Evolutionary conservation across 306 rosid species (phyloP).

Genomic region (apple (Malus domestica)): ASM211411v1 NC_041805.1:19987501-19988000

Average conservation of each 20-base stretch:
- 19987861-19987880: neutral
- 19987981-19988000: slow-evolving; percentile 96
- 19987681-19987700: neutral
- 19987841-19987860: neutral
- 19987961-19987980: slow-evolving; percentile 94
- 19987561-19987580: slow-evolving; percentile 94
- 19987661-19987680: slow-evolving; percentile 46
- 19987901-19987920: neutral
- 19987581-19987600: slow-evolving; percentile 93
- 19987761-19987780: neutral
- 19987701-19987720: neutral
- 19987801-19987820: neutral
- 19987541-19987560: slow-evolving; percentile 99
- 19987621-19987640: slow-evolving; percentile 97
- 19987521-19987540: slow-evolving; percentile 53
- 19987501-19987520: slow-evolving; percentile 14
- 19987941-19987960: slow-evolving; percentile 95
- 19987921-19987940: slow-evolving; percentile 67
- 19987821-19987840: neutral
- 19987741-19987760: neutral
- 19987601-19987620: slow-evolving; percentile 95
- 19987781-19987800: neutral
- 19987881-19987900: neutral
- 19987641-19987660: slow-evolving; percentile 93
- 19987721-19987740: neutral